Evolutionary conservation across 352 stramenopile species (phyloP).

Genomic region (Globisporangium apiculatum): DNA sequence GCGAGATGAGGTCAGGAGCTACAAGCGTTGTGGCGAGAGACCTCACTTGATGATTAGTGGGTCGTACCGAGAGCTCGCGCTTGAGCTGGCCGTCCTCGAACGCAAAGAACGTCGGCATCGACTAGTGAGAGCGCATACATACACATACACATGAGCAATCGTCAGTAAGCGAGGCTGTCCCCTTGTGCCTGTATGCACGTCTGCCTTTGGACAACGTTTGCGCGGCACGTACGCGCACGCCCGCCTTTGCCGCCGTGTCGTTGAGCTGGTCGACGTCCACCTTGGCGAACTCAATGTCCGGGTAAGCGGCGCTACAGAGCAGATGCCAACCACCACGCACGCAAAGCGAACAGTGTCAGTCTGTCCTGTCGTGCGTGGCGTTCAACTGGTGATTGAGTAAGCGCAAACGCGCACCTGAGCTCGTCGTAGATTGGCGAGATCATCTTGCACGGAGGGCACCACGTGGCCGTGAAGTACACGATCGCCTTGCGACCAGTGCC

Average conservation of each 20-base stretch:
- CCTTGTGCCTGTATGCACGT: no score
- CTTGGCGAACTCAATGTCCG: slow-evolving; percentile 78
- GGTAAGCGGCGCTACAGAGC: slow-evolving; percentile 35
- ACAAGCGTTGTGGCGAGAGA: not conserved
- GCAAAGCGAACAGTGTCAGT: not conserved
- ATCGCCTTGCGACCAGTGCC: slow-evolving; percentile 64
- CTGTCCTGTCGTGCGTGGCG: not conserved
- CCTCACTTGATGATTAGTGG: no score
- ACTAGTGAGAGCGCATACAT: slow-evolving; percentile 23
- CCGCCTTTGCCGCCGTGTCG: slow-evolving; percentile 70
- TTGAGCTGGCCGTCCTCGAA: slow-evolving; percentile 77
- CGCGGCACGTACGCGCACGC: slow-evolving; percentile 56
- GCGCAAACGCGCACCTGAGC: slow-evolving; percentile 42
- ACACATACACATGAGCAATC: not conserved
- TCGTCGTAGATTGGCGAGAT: slow-evolving; percentile 86
- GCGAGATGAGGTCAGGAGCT: not conserved
- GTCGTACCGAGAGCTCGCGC: slow-evolving; percentile 63
- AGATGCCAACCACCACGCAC: not conserved
- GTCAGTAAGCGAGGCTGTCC: not conserved
- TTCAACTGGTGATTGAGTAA: not conserved
- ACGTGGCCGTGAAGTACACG: slow-evolving; percentile 88
- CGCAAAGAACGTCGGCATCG: slow-evolving; percentile 86
- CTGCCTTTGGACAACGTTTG: no score
- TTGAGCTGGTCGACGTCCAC: slow-evolving; percentile 81
- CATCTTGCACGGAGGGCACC: slow-evolving; percentile 90